A percentile compares a stretch with the other conserved stretches of the same genome.
These are phyloP conservation scores for Citrus medica DNA, from an alignment of 345 rosid genomes.

Conservation along the genomic window DNA sequence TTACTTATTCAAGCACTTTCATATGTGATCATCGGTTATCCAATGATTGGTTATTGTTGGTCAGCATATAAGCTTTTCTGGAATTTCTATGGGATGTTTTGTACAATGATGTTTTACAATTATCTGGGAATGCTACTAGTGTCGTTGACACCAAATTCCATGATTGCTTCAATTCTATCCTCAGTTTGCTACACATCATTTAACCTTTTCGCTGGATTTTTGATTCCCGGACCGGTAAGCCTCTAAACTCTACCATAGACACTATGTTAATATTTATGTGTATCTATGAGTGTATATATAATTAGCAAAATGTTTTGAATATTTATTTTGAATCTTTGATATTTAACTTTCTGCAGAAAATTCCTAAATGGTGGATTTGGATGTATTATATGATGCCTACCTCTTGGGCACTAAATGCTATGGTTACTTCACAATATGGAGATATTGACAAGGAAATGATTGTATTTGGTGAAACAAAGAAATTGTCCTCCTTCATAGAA, in stretches of 20 bases:
- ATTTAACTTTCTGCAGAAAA: constrained; percentile 40
- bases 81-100: constrained; percentile 62
- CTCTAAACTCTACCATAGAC: no score
- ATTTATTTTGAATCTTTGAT: neutral
- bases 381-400: constrained; percentile 57
- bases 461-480: constrained; percentile 45
- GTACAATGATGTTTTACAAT: constrained; percentile 46
- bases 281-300: no score
- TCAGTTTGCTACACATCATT: constrained; percentile 35
- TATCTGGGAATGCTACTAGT: constrained; percentile 65
- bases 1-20: constrained; percentile 39
- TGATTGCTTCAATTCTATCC: constrained; percentile 49
- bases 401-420: constrained; percentile 65
- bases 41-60: constrained; percentile 57
- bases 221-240: constrained; percentile 71
- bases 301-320: neutral
- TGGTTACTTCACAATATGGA: constrained; percentile 77
- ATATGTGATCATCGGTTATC: constrained; percentile 47
- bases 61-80: constrained; percentile 60
- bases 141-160: constrained; percentile 61
- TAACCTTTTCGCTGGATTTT: constrained; percentile 64
- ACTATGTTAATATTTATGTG: no score
- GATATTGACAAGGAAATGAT: constrained; percentile 40
- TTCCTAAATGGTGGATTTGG: constrained; percentile 95
- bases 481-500: constrained; percentile 39